Base-by-base conservation (phyloP, 202 grass and related monocot species). In the Cymbopogon flexuosus region DNA sequence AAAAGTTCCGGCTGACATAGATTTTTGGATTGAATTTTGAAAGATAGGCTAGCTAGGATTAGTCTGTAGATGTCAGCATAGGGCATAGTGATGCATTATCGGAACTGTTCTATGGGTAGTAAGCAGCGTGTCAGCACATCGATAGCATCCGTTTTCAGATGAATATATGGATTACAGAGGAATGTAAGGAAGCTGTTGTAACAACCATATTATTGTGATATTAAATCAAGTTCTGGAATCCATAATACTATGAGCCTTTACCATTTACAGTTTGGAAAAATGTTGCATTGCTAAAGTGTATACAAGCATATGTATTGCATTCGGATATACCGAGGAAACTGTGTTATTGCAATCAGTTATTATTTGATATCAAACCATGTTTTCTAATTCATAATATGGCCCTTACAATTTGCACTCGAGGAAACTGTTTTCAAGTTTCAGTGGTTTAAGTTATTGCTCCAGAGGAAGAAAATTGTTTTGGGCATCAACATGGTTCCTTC, bases 151-250 rank as follows among this genome's bases (percentile, higher is more conserved):
- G 1, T 11, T 27, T 56, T 37, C 15, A 49, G 8, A 14, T 47
- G 13, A 31, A 18, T 33, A 47, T 47, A 31, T 0, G 3, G 24
- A 58, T 58, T 4, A 8, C 18, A 0, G 19, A n/a, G 43, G 69
- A 31, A 72, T 72, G 45, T 72, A 52, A 52, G 43, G 27, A 19
- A 72, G n/a, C 45, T 72, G 29, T 12, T 72, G 24, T 12, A 51
- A 72, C 24, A 72, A 16, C 30, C 43, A 19, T 15, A 11, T 51
- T 51, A 51, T n/a, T 33, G 45, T 34, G 46, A 19, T 52, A 72
- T 54, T 18, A 72, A 72, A 72, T 51, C 42, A 33, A 72, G 69
- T 52, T 72, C 69, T 33, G 43, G 4, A 34, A 71, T 52, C n/a
- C 5, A 33, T 72, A 31, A 5, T 29, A 46, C 12, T n/a, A 51